phyloP scores from a whole-genome alignment of 78 protist species.

The Planoprotostelium fungivorum region DNA sequence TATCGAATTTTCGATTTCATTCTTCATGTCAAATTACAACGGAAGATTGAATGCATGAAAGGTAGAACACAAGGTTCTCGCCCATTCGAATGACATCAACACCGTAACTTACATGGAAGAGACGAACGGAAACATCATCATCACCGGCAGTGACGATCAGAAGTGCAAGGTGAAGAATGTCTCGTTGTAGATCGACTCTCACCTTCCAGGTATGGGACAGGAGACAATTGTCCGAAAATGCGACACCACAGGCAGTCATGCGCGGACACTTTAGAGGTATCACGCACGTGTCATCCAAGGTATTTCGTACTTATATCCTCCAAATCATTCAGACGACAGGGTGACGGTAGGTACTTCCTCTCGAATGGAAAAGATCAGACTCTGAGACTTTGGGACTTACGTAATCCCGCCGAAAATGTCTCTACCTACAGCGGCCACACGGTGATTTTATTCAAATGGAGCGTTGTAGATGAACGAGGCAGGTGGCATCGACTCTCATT shows the following conservation, averaged over 20 bases:
- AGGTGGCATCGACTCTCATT: constrained; percentile 44
- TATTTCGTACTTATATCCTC: neutral
- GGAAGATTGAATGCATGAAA: too few relatives aligned
- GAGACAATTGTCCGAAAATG: neutral
- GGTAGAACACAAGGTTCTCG: neutral
- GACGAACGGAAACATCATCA: constrained; percentile 18
- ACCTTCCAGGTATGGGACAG: constrained; percentile 15
- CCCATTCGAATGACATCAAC: constrained; percentile 63
- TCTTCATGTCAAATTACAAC: too few relatives aligned
- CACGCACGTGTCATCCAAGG: constrained; percentile 52
- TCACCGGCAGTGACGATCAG: constrained; percentile 64
- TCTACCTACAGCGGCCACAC: constrained; percentile 63
- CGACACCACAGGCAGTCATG: constrained; percentile 42
- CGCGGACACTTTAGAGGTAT: constrained; percentile 69
- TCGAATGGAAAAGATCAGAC: constrained; percentile 68
- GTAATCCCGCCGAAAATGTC: constrained; percentile 24
- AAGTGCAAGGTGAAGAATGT: constrained; percentile 25
- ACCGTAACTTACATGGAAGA: constrained; percentile 51
- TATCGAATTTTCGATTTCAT: too few relatives aligned
- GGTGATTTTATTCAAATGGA: constrained; percentile 6
- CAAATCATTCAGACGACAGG: neutral
- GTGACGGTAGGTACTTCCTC: constrained; percentile 62
- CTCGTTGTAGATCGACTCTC: neutral
- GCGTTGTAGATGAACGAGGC: neutral
- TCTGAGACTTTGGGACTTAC: constrained; percentile 80